These are phyloP conservation scores for Aspergillus asperescens DNA, from an alignment of 495 filamentous ascomycete species.

Conservation along the genomic window DNA sequence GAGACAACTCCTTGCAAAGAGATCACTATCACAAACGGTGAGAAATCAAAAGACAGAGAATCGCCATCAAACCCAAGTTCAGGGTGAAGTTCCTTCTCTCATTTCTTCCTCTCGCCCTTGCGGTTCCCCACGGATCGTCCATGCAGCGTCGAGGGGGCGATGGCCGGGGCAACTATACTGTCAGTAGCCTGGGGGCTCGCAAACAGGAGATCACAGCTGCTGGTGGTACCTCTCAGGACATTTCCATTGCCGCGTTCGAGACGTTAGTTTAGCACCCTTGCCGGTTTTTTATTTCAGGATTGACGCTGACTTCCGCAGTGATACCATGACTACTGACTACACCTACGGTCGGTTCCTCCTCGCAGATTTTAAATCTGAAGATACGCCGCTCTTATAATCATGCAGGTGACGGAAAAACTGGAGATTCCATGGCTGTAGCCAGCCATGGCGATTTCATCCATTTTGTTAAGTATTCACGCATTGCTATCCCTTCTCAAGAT, in stretches of 20 bases:
- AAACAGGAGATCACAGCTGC: constrained; percentile 30
- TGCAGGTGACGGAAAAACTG: constrained; percentile 28
- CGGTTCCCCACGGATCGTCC: too few relatives aligned
- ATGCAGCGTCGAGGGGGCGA: too few relatives aligned
- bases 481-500: too few relatives aligned
- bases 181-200: constrained; percentile 29
- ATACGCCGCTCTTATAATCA: too few relatives aligned
- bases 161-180: constrained; percentile 25
- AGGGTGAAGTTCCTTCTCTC: too few relatives aligned
- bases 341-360: constrained; percentile 23
- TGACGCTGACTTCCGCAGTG: constrained; percentile 5
- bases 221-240: constrained; percentile 34
- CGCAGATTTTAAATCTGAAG: not conserved
- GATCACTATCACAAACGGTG: too few relatives aligned
- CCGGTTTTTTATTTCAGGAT: not conserved
- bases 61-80: too few relatives aligned
- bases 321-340: constrained; percentile 35
- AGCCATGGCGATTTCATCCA: too few relatives aligned
- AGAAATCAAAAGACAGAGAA: too few relatives aligned
- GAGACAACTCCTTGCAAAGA: too few relatives aligned
- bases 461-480: too few relatives aligned
- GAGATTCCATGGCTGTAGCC: constrained; percentile 24
- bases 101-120: too few relatives aligned
- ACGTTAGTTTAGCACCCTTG: constrained; percentile 16
- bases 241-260: constrained; percentile 43